Base-by-base conservation (phyloP, 2,329 filamentous ascomycete species). In the Falciphora oryzae region DNA sequence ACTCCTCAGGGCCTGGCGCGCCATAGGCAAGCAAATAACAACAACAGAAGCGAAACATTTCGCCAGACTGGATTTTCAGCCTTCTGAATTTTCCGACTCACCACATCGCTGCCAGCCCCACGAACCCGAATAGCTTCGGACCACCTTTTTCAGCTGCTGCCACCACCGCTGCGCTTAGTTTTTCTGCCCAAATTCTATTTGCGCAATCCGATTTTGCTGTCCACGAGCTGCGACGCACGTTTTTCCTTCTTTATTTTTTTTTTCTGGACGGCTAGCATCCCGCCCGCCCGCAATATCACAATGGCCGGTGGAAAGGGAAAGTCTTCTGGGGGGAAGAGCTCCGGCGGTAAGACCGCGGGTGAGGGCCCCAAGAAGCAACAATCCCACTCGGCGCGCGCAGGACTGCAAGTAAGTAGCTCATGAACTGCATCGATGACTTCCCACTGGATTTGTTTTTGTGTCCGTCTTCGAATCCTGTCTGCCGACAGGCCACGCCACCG, bases 381-480 rank as follows among this genome's bases (percentile, higher is more conserved):
- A 81, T 96, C 95, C 81, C 93, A 97, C 83, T 97, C 93, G 73
- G 92, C 92, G 75, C 93, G 95, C 79, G 93, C 93, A 77, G 93
- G 93, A 76, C 86, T 97, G 71, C 93, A 97, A 90, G 93, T 97
- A 84, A 85, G 91, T 81, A 74, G 60, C 66, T 64, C 61, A 57
- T 62, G 27, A 44, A 35, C 25, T 64, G 63, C 63, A 44, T 60
- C 57, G 14, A 14, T 27, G 16, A n/a, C 27, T 35, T 69, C 29
- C 32, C 67, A 59, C 64, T 68, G 63, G 66, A 65, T 66, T 65
- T 66, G 66, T 65, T 61, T 72, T 69, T 70, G 31, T 11, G 18
- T 29, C 53, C 10, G 10, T 38, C 44, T 11, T 53, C 5, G 22
- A 53, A 10, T 25, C n/a, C 44, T n/a, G n/a, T 4, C 44, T 11